These are phyloP conservation scores for Ceratocystis variospora DNA, from an alignment of 2,329 filamentous ascomycete genomes.

Conservation along the genomic window DNA sequence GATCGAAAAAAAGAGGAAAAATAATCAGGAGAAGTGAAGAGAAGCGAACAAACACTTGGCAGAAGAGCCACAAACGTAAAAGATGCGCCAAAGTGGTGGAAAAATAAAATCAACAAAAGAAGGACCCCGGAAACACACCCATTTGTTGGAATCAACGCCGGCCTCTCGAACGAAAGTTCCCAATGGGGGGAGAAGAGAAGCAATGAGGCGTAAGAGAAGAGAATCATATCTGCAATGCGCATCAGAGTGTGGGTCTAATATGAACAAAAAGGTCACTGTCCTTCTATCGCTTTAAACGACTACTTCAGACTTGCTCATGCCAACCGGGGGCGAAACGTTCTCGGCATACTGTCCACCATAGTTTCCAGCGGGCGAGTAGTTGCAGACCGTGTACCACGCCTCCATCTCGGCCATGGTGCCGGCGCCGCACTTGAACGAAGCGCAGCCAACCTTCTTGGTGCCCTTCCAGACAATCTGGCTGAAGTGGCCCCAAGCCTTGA, in stretches of 20 bases:
- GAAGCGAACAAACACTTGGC: constrained; percentile 26
- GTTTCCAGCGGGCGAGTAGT: constrained; percentile 65
- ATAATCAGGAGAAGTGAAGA: constrained; percentile 10
- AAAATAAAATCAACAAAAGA: constrained; percentile 2
- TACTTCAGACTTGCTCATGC: constrained; percentile 22
- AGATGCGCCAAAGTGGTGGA: background rate
- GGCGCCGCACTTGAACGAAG: constrained; percentile 54
- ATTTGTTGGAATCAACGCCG: constrained; percentile 1
- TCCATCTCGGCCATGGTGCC: constrained; percentile 36
- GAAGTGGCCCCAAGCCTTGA: constrained; percentile 49
- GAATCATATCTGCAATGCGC: background rate
- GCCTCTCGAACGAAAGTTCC: constrained; percentile 2
- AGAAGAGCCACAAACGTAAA: constrained; percentile 21
- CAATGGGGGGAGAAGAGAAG: constrained; percentile 1
- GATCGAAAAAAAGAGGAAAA: constrained; percentile 13
- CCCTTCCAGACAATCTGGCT: constrained; percentile 33
- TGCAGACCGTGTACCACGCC: constrained; percentile 73
- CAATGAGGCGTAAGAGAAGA: constrained; percentile 10
- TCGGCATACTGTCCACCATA: constrained; percentile 35
- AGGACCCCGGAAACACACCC: constrained; percentile 3
- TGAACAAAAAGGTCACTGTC: background rate
- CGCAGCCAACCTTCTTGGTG: constrained; percentile 33
- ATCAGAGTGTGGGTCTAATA: background rate
- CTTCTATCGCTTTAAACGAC: constrained; percentile 22
- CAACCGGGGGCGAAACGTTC: constrained; percentile 35